Percentiles rank a stretch among this genome's conserved stretches.
phyloP scores from a whole-genome alignment of 306 rosid genomes.

The Prosopis cineraria region DNA sequence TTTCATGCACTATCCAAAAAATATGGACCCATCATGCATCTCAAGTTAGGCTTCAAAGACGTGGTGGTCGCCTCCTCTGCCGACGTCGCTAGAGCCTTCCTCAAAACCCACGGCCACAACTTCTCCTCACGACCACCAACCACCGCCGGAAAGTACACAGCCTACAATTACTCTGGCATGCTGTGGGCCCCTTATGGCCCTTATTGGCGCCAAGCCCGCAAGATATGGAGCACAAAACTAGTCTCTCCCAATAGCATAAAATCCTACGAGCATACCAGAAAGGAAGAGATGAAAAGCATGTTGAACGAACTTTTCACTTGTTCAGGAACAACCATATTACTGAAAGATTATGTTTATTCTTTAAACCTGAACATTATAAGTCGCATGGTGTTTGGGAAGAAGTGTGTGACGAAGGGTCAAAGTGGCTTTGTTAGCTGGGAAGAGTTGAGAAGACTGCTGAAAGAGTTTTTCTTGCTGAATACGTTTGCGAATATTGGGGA shows the following conservation, averaged over 20 bases:
- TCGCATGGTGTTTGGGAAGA: conserved; percentile 66
- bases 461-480: conserved; percentile 58
- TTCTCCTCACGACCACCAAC: conserved; percentile 44
- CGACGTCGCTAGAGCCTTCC: conserved; percentile 49
- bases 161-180: conserved; percentile 54
- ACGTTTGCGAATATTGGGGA: too few species aligned
- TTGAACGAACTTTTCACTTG: conserved; percentile 28
- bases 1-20: conserved; percentile 46
- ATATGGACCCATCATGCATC: conserved; percentile 56
- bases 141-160: conserved; percentile 54
- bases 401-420: conserved; percentile 42
- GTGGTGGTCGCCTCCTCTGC: conserved; percentile 53
- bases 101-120: conserved; percentile 49
- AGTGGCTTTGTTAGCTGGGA: conserved; percentile 39
- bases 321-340: background rate
- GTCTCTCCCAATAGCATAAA: conserved; percentile 49
- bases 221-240: conserved; percentile 50
- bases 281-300: too few species aligned
- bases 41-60: conserved; percentile 44
- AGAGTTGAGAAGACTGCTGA: conserved; percentile 57
- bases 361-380: conserved; percentile 60
- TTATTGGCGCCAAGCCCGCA: too few species aligned
- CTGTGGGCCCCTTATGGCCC: conserved; percentile 62
- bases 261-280: conserved; percentile 52
- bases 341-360: conserved; percentile 39